A percentile compares a stretch with the other conserved stretches of the same genome.
Evolutionary conservation across 306 rosid genomes (phyloP).

Genomic region (Begonia fuchsioides): DNA sequence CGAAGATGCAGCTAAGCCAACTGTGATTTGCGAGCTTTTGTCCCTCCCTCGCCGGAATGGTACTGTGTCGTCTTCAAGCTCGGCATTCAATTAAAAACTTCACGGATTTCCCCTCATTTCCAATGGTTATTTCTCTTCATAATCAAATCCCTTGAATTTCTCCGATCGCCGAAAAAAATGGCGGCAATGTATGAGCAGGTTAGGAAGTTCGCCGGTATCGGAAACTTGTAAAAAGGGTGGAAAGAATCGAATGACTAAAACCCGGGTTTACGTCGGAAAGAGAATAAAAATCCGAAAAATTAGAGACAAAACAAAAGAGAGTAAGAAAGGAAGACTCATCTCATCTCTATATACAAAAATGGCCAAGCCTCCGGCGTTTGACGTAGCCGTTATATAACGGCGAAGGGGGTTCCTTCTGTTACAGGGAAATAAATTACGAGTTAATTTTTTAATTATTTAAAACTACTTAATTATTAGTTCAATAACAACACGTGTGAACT

Average conservation of each 20-base stretch:
- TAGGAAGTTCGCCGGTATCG: not conserved
- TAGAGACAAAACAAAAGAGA: conserved; percentile 7
- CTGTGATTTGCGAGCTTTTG: conserved; percentile 15
- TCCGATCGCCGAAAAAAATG: not conserved
- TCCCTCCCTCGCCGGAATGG: conserved; percentile 3
- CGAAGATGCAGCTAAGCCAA: conserved; percentile 21
- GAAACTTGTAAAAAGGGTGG: not conserved
- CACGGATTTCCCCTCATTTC: not conserved
- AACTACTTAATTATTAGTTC: too few relatives aligned
- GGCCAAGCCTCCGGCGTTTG: not conserved
- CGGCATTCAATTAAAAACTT: not conserved
- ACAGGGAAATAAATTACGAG: too few relatives aligned
- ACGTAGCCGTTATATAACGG: too few relatives aligned
- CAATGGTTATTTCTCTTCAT: too few relatives aligned
- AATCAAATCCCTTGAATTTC: conserved; percentile 8
- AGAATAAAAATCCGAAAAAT: not conserved
- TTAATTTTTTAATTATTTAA: too few relatives aligned
- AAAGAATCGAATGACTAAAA: not conserved
- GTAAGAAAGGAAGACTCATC: conserved; percentile 6
- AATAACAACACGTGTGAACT: too few relatives aligned
- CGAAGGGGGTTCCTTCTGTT: too few relatives aligned
- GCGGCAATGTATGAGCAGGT: not conserved
- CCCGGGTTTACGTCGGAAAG: conserved; percentile 7
- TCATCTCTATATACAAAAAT: conserved; percentile 38
- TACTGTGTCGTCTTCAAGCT: not conserved